These are phyloP conservation scores for Haplographium delicatum DNA, from an alignment of 495 filamentous ascomycete species.

Conservation along the genomic window DNA sequence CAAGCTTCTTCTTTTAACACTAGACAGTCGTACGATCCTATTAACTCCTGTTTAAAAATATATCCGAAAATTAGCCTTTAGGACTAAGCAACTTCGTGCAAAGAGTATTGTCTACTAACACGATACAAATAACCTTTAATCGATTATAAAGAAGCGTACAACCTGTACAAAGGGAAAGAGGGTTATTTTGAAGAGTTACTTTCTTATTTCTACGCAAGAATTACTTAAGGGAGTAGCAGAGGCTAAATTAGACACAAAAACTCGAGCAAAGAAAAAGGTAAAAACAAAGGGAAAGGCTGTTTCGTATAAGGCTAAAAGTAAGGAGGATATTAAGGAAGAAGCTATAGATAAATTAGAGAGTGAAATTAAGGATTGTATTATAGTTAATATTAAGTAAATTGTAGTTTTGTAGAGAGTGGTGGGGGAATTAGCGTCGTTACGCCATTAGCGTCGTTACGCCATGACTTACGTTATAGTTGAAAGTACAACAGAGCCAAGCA, in stretches of 20 bases:
- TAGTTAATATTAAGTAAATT: conserved; percentile 12
- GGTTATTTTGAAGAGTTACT: conserved; percentile 7
- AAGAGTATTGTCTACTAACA: conserved; percentile 2
- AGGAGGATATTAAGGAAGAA: no score
- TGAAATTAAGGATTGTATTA: conserved; percentile 2
- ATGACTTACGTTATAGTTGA: no score
- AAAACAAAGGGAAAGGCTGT: conserved; percentile 7
- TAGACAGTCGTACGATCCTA: neutral
- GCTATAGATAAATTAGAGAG: no score
- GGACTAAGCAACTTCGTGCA: neutral
- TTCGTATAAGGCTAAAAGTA: no score
- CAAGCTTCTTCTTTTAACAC: no score
- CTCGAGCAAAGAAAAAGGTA: neutral
- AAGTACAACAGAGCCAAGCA: no score
- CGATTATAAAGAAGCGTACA: conserved; percentile 6
- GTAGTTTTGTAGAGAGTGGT: no score
- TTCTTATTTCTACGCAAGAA: no score
- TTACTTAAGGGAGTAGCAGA: no score
- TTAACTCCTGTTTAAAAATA: neutral
- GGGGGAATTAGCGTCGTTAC: no score
- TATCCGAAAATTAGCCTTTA: neutral
- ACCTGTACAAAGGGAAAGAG: conserved; percentile 8
- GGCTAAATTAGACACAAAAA: no score
- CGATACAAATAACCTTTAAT: conserved; percentile 6
- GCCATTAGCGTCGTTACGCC: no score